Base-by-base conservation (phyloP, 192 early-diverging fungal genomes). In the Coemansia interrupta region DNA sequence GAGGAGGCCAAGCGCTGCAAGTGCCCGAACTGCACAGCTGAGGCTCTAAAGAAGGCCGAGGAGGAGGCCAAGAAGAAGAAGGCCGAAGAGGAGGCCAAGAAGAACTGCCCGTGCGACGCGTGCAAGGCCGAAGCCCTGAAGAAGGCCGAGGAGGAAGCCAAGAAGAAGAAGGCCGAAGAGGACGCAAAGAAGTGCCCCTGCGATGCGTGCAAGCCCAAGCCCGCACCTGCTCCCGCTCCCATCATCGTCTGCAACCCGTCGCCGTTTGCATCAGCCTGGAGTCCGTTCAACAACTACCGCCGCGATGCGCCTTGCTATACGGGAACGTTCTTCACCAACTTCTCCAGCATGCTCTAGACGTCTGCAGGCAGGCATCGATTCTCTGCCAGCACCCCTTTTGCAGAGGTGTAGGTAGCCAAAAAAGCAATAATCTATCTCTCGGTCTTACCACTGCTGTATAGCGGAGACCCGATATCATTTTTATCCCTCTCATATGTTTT, bases 221-320 rank as follows among this genome's bases (percentile, higher is more conserved):
- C 60, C 19, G 42, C 53, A 10, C 36, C 64, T 14, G 61, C 65
- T 2, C 43, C 49, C 2, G 50, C 65, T 1, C 43, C 49, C 2
- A 40, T 54, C 36, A 20, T 53, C 14, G 56, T 57, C 20, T 61
- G 65, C 54, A 70, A 61, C 61, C 63, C 66, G 42, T 78, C 74
- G 30, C 74, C 74, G 32, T 78, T 78, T 64, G 74, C 68, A 10
- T 78, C 74, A 20, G 52, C 74, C n/a, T 78, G 74, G 74, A 78
- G 74, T 51, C 74, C 74, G 20, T 78, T 78, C 74, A 78, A 78
- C 58, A 78, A 78, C 64, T 78, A 78, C 61, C 68, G 69, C 40
- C 74, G 74, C 20, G 74, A 71, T 23, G 74, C 64, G 24, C 61
- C 68, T 9, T 78, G 74, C 69, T 78, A 78, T 61, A 59, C 26